phyloP scores from a whole-genome alignment of 2,329 filamentous ascomycete species.

The Sporothrix pallida region DNA sequence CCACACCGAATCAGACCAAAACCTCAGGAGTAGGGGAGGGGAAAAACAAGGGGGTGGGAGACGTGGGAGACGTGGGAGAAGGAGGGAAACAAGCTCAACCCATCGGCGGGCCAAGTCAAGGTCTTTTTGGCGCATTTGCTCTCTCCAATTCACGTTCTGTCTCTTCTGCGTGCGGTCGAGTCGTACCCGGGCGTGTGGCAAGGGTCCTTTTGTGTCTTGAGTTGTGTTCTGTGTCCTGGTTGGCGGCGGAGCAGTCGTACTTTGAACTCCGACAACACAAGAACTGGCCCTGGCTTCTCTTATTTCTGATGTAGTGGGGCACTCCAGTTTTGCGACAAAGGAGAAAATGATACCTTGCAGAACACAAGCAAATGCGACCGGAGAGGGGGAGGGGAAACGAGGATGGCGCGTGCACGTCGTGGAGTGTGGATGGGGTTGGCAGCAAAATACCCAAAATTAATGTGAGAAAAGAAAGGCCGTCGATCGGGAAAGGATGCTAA shows the following conservation, averaged over 20 bases:
- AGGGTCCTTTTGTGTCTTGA: slow-evolving; percentile 9
- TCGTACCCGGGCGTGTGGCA: slow-evolving; percentile 8
- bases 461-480: slow-evolving; percentile 4
- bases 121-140: not conserved
- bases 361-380: not conserved
- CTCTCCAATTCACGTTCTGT: not conserved
- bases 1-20: slow-evolving; percentile 27
- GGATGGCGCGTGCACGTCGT: slow-evolving; percentile 7
- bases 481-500: slow-evolving; percentile 24
- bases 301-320: not conserved
- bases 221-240: not conserved
- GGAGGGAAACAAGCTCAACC: not conserved
- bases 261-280: slow-evolving; percentile 2
- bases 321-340: not conserved
- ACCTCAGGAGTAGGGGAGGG: not conserved
- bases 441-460: not conserved
- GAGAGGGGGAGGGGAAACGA: not conserved
- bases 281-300: not conserved
- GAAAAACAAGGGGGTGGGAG: not conserved
- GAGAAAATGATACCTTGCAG: slow-evolving; percentile 12
- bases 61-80: not conserved
- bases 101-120: not conserved
- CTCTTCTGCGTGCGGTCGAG: not conserved
- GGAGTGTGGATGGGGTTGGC: not conserved
- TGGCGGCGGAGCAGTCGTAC: not conserved